Conservation (phyloP, 768 basidiomycete genomes). For the Aureoboletus auriporus region DNA sequence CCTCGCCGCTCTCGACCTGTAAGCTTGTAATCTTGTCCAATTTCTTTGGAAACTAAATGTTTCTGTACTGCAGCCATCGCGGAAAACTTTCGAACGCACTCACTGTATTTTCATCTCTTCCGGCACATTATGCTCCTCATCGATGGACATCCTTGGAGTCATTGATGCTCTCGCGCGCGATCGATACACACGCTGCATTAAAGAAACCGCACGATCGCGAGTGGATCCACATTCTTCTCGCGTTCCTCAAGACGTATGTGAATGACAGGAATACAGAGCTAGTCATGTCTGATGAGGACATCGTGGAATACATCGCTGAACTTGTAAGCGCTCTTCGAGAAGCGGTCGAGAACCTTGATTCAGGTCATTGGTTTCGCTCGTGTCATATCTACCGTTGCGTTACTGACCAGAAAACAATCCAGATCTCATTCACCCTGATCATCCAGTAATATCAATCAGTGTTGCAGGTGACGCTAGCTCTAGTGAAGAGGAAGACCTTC, state of each 20-base stretch:
- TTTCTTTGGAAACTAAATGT: slow-evolving; percentile 6
- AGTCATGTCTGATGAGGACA: slow-evolving; percentile 50
- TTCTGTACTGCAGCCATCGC: slow-evolving; percentile 52
- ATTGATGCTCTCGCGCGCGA: slow-evolving; percentile 69
- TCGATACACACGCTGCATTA: slow-evolving; percentile 61
- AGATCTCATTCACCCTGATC: slow-evolving; percentile 69
- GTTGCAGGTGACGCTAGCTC: slow-evolving; percentile 44
- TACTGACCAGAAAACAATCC: slow-evolving; percentile 11
- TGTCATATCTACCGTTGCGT: neutral
- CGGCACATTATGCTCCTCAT: slow-evolving; percentile 81
- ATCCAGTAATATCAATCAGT: slow-evolving; percentile 60
- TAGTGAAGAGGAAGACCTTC: slow-evolving; percentile 64
- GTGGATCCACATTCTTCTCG: slow-evolving; percentile 76
- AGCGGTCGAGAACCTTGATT: slow-evolving; percentile 49
- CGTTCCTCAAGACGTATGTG: slow-evolving; percentile 69
- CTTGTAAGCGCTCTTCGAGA: slow-evolving; percentile 48
- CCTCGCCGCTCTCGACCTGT: slow-evolving; percentile 89
- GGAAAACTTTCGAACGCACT: slow-evolving; percentile 59
- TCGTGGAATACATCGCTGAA: slow-evolving; percentile 45
- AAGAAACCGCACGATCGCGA: slow-evolving; percentile 61
- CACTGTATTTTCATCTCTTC: slow-evolving; percentile 71
- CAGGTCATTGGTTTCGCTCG: slow-evolving; percentile 38
- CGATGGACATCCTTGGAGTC: slow-evolving; percentile 79
- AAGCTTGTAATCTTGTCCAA: slow-evolving; percentile 31
- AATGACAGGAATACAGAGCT: slow-evolving; percentile 51